Percentiles rank a stretch among this genome's conserved stretches.
Evolutionary conservation across 805 yeast species (phyloP).

Genomic region (Zygoascus biomembranicola): DNA sequence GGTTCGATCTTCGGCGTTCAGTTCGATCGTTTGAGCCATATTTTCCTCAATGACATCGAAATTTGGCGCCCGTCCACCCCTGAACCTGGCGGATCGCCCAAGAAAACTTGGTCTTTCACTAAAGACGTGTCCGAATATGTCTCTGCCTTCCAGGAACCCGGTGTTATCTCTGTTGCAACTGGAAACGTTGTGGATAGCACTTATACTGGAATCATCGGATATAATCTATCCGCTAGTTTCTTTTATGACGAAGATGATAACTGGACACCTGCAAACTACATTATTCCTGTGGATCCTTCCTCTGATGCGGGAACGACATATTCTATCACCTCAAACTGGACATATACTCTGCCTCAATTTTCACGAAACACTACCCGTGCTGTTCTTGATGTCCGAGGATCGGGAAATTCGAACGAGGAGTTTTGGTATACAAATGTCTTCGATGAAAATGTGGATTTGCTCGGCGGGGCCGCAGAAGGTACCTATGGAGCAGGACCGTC

Average conservation of each 20-base stretch:
- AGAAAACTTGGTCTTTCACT: constrained; percentile 35
- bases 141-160: constrained; percentile 37
- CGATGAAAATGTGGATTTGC: constrained; percentile 23
- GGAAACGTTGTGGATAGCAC: constrained; percentile 48
- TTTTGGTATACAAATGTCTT: constrained; percentile 67
- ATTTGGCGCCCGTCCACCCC: constrained; percentile 82
- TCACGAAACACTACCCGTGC: constrained; percentile 53
- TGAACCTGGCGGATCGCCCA: constrained; percentile 43
- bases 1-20: constrained; percentile 28
- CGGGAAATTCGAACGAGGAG: constrained; percentile 80
- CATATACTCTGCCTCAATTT: constrained; percentile 20
- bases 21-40: constrained; percentile 32
- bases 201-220: constrained; percentile 17
- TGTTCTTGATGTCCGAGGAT: constrained; percentile 47
- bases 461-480: constrained; percentile 14
- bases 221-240: constrained; percentile 9
- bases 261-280: constrained; percentile 2
- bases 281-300: background rate
- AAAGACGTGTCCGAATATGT: constrained; percentile 60
- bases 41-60: constrained; percentile 42
- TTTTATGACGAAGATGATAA: background rate
- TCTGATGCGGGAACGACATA: background rate
- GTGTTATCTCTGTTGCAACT: constrained; percentile 45
- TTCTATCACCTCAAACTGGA: background rate
- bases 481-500: constrained; percentile 56